Conservation (phyloP, 345 rosid species). For the Mercurialis annua region DNA sequence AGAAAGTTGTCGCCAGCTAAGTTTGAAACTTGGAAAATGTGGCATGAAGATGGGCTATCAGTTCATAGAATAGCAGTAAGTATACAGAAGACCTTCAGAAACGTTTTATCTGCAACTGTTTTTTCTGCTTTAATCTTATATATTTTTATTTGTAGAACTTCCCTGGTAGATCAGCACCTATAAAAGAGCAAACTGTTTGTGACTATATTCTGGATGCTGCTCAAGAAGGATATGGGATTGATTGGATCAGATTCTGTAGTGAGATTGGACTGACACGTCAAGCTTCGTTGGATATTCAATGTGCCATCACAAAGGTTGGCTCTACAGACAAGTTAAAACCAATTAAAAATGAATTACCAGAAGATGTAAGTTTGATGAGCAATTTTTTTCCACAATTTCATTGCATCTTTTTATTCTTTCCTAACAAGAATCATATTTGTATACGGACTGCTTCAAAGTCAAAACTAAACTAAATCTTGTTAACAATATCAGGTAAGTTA, state of each 20-base stretch:
- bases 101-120: background rate
- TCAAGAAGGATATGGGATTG: slow-evolving; percentile 30
- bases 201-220: slow-evolving; percentile 44
- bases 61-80: slow-evolving; percentile 39
- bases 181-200: slow-evolving; percentile 43
- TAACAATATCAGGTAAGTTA: slow-evolving; percentile 38
- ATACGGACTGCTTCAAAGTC: slow-evolving; percentile 4
- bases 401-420: too few species aligned
- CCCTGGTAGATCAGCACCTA: slow-evolving; percentile 42
- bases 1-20: slow-evolving; percentile 37
- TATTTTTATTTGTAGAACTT: slow-evolving; percentile 25
- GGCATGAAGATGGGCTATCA: slow-evolving; percentile 41
- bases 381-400: background rate
- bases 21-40: slow-evolving; percentile 46
- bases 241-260: slow-evolving; percentile 35
- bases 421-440: background rate
- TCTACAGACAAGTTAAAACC: slow-evolving; percentile 41
- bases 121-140: background rate
- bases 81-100: slow-evolving; percentile 2
- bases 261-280: slow-evolving; percentile 35
- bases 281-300: slow-evolving; percentile 29
- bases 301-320: slow-evolving; percentile 41
- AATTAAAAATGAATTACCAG: slow-evolving; percentile 45
- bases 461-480: background rate
- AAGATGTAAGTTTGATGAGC: slow-evolving; percentile 29